Evolutionary conservation across 1,139 yeast genomes (phyloP), one percentile per base, ranked within the genome.

Genomic region (Tardiomyces depauwii): DNA sequence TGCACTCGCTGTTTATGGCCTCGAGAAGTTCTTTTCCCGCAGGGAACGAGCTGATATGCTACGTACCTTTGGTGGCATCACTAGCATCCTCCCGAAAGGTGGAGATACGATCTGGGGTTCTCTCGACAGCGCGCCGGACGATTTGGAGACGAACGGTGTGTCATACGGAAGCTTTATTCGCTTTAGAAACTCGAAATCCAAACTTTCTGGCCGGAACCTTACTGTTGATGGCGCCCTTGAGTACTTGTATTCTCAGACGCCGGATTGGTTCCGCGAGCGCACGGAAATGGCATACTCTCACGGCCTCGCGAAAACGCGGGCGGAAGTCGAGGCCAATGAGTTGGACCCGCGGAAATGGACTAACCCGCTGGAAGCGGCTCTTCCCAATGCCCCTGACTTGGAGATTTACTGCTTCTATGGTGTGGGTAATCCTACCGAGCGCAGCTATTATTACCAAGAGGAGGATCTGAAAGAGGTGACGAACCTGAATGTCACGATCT

Each of bases 71-170:
- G 96, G 96, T 13, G 97, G 98, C 2, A 72, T 93, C 45, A 89
- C 96, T 12, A 79, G 94, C 51, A 93, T 91, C 97, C 62, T 91
- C 41, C 98, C 98, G 18, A 91, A 91, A 63, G 98, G 98, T 30
- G 97, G 96, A 2, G 80, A 80, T 41, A 61, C 77, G 6, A 76
- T 91, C 40, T 91, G 98, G 98, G 98, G 96, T 9, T 73, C 77
- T 55, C 50, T 60, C 39, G 39, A 54, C 2, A 53, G 53, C 18
- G 72, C 77, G 1, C 71, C 71, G 18, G 95, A 86, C 59, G 67
- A 63, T 42, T 85, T 80, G n/a, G 63, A 57, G 23, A 66, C 69
- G 42, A 63, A 64, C 28, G 61, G 63, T 42, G 73, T 72, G 25
- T 67, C 82, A 4, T 82, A 76, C 61, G 98, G 97, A 5, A 77